These are phyloP conservation scores for Grosmannia clavigera DNA, from an alignment of 2,329 filamentous ascomycete genomes.

Conservation along the genomic window DNA sequence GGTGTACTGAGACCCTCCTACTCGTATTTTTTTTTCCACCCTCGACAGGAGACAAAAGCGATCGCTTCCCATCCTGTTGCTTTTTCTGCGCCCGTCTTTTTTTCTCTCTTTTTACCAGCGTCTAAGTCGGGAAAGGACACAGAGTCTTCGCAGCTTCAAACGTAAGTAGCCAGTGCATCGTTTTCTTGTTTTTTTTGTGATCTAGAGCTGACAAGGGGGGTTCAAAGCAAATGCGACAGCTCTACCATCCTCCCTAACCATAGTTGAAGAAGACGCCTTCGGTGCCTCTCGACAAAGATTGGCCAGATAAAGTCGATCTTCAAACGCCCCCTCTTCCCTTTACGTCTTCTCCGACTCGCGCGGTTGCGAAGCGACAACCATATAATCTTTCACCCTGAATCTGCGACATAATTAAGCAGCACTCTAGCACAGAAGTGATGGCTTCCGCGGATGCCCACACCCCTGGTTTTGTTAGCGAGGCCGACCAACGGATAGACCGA, in stretches of 20 bases:
- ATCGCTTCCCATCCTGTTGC: background rate
- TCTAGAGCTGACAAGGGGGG: background rate
- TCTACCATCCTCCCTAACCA: background rate
- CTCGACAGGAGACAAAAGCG: background rate
- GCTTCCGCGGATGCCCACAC: slow-evolving; percentile 1
- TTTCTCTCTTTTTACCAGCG: background rate
- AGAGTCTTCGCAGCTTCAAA: background rate
- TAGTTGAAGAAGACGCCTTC: background rate
- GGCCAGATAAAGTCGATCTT: background rate
- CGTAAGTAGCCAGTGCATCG: background rate
- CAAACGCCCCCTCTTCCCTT: background rate
- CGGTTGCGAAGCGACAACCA: background rate
- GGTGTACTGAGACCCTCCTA: background rate
- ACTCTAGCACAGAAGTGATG: background rate
- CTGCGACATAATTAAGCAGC: background rate
- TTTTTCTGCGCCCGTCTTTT: background rate
- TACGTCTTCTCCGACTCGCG: background rate
- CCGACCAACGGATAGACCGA: slow-evolving; percentile 11
- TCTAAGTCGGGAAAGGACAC: background rate
- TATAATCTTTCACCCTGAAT: background rate
- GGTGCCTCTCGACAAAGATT: background rate
- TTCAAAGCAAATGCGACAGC: background rate
- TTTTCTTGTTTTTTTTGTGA: background rate
- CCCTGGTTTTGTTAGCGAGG: background rate
- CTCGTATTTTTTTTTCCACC: background rate